These are phyloP conservation scores for Aspergillus eucalypticola DNA, from an alignment of 2,329 filamentous ascomycete species.

Conservation along the genomic window DNA sequence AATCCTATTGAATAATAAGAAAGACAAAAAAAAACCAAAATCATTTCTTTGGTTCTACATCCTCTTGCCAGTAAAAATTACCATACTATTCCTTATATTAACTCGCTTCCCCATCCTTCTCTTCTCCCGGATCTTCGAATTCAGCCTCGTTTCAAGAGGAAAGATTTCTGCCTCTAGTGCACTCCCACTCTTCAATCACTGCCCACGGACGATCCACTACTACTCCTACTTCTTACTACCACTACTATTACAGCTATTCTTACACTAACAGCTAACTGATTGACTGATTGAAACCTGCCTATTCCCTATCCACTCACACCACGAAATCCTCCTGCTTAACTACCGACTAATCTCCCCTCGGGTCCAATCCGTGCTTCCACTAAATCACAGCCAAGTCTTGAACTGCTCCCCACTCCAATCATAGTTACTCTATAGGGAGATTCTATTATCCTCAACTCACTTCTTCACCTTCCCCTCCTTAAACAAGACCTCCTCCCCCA, in stretches of 20 bases:
- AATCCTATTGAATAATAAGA: not conserved
- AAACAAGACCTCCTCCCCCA: not conserved
- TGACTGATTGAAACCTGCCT: not conserved
- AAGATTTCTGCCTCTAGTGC: too few relatives aligned
- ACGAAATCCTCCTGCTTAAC: not conserved
- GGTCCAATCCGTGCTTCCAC: constrained; percentile 3
- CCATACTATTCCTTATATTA: not conserved
- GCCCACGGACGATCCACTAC: too few relatives aligned
- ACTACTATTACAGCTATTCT: too few relatives aligned
- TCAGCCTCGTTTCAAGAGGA: not conserved
- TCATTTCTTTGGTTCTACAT: too few relatives aligned
- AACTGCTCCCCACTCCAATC: constrained; percentile 8
- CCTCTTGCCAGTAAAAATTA: too few relatives aligned
- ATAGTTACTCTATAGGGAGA: constrained; percentile 8
- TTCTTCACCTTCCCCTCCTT: not conserved
- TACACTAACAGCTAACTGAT: not conserved
- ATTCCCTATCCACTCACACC: not conserved
- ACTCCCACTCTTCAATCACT: too few relatives aligned
- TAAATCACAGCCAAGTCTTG: constrained; percentile 15
- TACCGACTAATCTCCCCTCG: not conserved
- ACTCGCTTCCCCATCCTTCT: not conserved
- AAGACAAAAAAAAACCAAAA: not conserved
- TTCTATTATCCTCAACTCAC: constrained; percentile 5
- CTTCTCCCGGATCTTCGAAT: not conserved
- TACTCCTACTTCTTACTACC: too few relatives aligned